Evolutionary conservation across 768 basidiomycete species (phyloP).

Genomic region (Pisolithus albus): DNA sequence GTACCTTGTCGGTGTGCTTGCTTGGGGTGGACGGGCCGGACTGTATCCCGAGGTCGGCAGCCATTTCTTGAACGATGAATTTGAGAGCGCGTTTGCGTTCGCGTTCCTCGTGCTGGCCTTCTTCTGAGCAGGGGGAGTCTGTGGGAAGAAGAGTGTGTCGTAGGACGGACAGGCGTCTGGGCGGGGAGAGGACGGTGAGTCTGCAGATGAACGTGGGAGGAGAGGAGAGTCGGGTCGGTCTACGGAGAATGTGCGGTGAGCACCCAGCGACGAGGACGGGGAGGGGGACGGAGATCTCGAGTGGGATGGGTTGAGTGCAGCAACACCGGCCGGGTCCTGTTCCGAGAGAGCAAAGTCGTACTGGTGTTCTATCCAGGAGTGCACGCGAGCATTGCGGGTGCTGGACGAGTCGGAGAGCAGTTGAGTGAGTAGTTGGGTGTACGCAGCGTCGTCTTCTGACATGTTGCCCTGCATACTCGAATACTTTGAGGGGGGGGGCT

Average conservation of each 20-base stretch:
- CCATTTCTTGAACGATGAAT: conserved; percentile 33
- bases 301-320: neutral
- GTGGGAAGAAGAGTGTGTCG: conserved; percentile 31
- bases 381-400: conserved; percentile 23
- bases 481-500: neutral
- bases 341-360: conserved; percentile 30
- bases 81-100: conserved; percentile 30
- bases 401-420: conserved; percentile 18
- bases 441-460: conserved; percentile 27
- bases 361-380: conserved; percentile 32
- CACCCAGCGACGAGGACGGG: conserved; percentile 27
- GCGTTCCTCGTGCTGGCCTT: conserved; percentile 18
- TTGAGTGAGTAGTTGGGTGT: conserved; percentile 23
- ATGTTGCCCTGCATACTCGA: conserved; percentile 13
- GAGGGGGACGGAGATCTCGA: conserved; percentile 20
- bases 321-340: conserved; percentile 5
- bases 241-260: conserved; percentile 15
- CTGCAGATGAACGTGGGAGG: conserved; percentile 21
- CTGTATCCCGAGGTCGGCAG: conserved; percentile 15
- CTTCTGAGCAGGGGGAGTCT: conserved; percentile 4
- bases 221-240: conserved; percentile 27
- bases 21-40: conserved; percentile 5
- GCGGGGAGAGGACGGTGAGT: conserved; percentile 17
- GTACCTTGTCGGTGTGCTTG: conserved; percentile 6
- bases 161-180: conserved; percentile 19